Evolutionary conservation across 192 early-diverging fungal species (phyloP), one percentile per base, ranked within the genome.

Genomic region (Backusella circina): DNA sequence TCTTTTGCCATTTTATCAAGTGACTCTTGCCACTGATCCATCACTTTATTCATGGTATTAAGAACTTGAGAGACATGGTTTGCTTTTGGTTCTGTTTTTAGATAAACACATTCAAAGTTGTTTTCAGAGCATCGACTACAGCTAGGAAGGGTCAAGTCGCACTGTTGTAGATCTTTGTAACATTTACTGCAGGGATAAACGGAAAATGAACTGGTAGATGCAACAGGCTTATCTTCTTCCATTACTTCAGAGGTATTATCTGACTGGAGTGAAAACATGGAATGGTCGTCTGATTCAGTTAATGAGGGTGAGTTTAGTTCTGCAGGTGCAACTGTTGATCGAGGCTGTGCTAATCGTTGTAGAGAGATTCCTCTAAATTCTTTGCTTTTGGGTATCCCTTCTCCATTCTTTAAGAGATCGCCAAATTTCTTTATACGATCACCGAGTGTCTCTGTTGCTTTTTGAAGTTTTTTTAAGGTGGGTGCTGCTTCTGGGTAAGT

Each of bases 1-100:
- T 82, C 81, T 70, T 82, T 82, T 13, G 77, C 81, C 74, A 82
- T 79, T 39, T 82, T 82, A 38, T 82, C 81, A 54, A 82, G 65
- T n/a, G 81, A 78, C 50, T 82, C 81, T 72, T 82, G 81, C 81
- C 81, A 82, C 65, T 79, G 77, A 30, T 82, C 81, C 71, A 82
- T 75, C 16, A 82, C 77, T 38, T 82, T 82, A 71, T 82, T 82
- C 81, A 82, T 82, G 1, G 81, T 82, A 38, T 64, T 82, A 5
- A 82, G 72, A 0, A 82, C 81, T 54, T 82, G 81, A 23, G 81
- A 82, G 5, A 82, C 81, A 51, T 82, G 77, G 28, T 82, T 82
- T 13, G 81, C 81, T 23, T 82, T 82, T 13, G 81, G 81, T 5
- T 79, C 75, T 15, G 81, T 82, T 26, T 77, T 78, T 6, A 65